phyloP scores from a whole-genome alignment of 179 eudicot genomes.

The Vitellaria paradoxa region DNA sequence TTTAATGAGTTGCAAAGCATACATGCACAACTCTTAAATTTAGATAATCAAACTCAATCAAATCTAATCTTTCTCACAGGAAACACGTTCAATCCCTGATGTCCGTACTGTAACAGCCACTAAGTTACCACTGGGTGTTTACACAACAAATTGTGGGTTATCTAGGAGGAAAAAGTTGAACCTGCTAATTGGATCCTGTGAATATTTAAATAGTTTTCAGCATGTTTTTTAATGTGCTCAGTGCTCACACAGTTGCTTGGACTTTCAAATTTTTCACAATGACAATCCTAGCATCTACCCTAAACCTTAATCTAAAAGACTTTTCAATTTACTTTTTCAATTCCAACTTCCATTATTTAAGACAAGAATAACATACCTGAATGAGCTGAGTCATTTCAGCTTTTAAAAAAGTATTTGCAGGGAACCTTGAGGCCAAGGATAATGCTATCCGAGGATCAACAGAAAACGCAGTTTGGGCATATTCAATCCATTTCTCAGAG shows the following conservation, averaged over 20 bases:
- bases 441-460: conserved; percentile 96
- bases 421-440: conserved; percentile 80
- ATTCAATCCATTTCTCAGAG: conserved; percentile 93
- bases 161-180: not conserved
- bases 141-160: not conserved
- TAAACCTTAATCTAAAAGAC: not conserved
- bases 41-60: not conserved
- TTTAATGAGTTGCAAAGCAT: not conserved
- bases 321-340: not conserved
- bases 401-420: conserved; percentile 70
- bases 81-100: not conserved
- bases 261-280: not conserved
- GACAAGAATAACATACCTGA: conserved; percentile 53
- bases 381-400: conserved; percentile 88
- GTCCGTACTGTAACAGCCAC: not conserved
- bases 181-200: not conserved
- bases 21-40: not conserved
- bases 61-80: not conserved
- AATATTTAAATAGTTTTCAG: not conserved
- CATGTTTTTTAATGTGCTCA: not conserved
- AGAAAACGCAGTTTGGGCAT: conserved; percentile 88
- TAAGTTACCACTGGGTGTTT: not conserved
- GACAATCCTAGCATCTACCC: not conserved
- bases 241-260: not conserved
- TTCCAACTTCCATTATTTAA: not conserved